These are phyloP conservation scores for Mitragyna speciosa DNA, from an alignment of 257 asterid genomes.

Conservation along the genomic window DNA sequence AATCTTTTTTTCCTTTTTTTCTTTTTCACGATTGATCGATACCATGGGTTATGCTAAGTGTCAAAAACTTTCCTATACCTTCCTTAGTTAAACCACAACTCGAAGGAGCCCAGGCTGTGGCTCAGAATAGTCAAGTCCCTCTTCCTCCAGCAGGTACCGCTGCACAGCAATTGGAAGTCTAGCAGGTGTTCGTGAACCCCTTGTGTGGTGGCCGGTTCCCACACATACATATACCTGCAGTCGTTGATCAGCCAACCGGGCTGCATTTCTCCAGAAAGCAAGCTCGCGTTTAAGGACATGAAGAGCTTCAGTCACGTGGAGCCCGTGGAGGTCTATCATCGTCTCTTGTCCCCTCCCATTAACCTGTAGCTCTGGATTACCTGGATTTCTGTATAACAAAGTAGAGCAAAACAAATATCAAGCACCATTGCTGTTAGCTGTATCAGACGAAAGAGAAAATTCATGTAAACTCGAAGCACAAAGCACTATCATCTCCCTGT, in stretches of 20 bases:
- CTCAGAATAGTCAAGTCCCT: slow-evolving; percentile 83
- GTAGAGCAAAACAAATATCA: neutral
- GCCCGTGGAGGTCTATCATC: slow-evolving; percentile 94
- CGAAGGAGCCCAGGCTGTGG: slow-evolving; percentile 65
- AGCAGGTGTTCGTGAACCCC: slow-evolving; percentile 87
- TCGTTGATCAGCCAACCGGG: slow-evolving; percentile 73
- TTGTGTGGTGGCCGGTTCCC: slow-evolving; percentile 94
- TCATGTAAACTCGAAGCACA: neutral
- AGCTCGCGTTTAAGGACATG: slow-evolving; percentile 92
- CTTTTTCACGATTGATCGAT: slow-evolving; percentile 20
- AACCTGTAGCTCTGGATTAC: slow-evolving; percentile 44
- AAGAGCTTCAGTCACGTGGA: slow-evolving; percentile 91
- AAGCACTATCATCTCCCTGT: neutral
- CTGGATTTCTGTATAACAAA: slow-evolving; percentile 55
- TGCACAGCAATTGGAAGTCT: slow-evolving; percentile 91
- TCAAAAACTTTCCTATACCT: slow-evolving; percentile 25
- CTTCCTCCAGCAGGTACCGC: slow-evolving; percentile 86
- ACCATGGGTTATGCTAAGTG: slow-evolving; percentile 14
- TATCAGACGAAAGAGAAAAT: neutral
- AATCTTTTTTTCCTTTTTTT: slow-evolving; percentile 9
- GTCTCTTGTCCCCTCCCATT: slow-evolving; percentile 67
- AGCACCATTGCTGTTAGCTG: neutral
- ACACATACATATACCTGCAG: slow-evolving; percentile 86
- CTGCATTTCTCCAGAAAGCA: slow-evolving; percentile 68
- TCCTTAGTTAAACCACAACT: slow-evolving; percentile 28